Percentiles rank a stretch among this genome's conserved stretches.
Conservation (phyloP, 176 grass and related monocot species). For the Raddia distichophylla region DNA sequence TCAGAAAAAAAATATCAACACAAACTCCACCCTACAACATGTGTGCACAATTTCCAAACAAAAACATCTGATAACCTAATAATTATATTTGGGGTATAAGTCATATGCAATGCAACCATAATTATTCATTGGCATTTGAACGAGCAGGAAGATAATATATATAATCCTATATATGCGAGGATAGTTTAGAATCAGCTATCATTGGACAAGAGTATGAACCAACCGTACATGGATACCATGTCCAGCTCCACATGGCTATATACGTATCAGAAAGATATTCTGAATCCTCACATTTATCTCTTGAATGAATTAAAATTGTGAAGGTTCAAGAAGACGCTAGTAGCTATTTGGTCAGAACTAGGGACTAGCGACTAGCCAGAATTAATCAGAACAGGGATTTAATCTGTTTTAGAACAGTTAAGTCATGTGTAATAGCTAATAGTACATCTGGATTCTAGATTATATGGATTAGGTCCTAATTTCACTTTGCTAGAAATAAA, state of each 20-base stretch:
- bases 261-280: neutral
- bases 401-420: no score
- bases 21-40: neutral
- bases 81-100: conserved; percentile 13
- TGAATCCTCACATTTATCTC: conserved; percentile 1
- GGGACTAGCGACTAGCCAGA: no score
- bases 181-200: conserved; percentile 10
- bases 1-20: conserved; percentile 24
- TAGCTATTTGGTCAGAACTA: no score
- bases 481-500: conserved; percentile 12
- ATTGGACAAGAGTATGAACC: neutral
- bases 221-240: neutral
- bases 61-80: neutral
- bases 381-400: no score
- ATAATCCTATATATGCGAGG: neutral
- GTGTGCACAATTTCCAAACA: conserved; percentile 17
- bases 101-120: neutral
- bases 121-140: conserved; percentile 11
- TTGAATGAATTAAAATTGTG: neutral
- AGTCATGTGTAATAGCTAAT: neutral
- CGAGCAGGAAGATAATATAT: neutral
- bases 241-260: neutral
- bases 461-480: neutral
- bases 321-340: no score
- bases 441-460: neutral